A percentile compares a stretch with the other conserved stretches of the same genome.
These are phyloP conservation scores for Mytilinidion resinicola DNA, from an alignment of 495 filamentous ascomycete genomes.

Conservation along the genomic window DNA sequence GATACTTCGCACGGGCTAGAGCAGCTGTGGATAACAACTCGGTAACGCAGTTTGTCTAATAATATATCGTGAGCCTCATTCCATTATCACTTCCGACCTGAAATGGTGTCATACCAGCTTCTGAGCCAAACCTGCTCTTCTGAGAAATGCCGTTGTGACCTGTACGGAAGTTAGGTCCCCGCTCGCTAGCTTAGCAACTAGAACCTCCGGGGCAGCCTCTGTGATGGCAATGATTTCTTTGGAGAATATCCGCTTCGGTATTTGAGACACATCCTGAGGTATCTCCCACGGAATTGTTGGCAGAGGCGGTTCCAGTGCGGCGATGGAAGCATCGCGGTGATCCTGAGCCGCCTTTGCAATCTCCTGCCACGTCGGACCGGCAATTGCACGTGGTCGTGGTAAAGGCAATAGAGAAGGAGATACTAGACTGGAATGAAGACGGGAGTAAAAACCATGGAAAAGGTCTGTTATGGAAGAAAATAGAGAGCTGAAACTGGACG, in stretches of 20 bases:
- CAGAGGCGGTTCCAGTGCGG: slow-evolving; percentile 36
- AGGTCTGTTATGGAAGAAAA: not conserved
- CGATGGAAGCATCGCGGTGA: slow-evolving; percentile 42
- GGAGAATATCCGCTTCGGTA: slow-evolving; percentile 43
- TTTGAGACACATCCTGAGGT: slow-evolving; percentile 39
- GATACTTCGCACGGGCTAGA: slow-evolving; percentile 30
- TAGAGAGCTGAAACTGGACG: not conserved
- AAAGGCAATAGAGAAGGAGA: slow-evolving; percentile 2
- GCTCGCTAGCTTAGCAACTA: slow-evolving; percentile 42
- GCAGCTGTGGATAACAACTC: slow-evolving; percentile 53
- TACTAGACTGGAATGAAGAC: slow-evolving; percentile 8
- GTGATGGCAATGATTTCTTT: slow-evolving; percentile 47
- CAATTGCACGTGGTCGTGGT: not conserved
- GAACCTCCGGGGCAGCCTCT: slow-evolving; percentile 40
- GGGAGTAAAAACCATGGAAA: slow-evolving; percentile 4
- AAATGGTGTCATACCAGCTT: slow-evolving; percentile 37
- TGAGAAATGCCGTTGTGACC: slow-evolving; percentile 53
- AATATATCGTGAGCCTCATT: slow-evolving; percentile 7
- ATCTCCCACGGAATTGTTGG: slow-evolving; percentile 32
- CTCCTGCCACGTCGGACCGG: slow-evolving; percentile 39
- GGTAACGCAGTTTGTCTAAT: slow-evolving; percentile 53
- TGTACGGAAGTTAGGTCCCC: slow-evolving; percentile 41
- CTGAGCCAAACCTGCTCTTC: slow-evolving; percentile 54
- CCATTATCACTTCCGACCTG: no score
- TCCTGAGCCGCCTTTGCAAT: slow-evolving; percentile 42